Base-by-base conservation (phyloP, 768 basidiomycete species). In the Leccinellum rugosiceps region DNA sequence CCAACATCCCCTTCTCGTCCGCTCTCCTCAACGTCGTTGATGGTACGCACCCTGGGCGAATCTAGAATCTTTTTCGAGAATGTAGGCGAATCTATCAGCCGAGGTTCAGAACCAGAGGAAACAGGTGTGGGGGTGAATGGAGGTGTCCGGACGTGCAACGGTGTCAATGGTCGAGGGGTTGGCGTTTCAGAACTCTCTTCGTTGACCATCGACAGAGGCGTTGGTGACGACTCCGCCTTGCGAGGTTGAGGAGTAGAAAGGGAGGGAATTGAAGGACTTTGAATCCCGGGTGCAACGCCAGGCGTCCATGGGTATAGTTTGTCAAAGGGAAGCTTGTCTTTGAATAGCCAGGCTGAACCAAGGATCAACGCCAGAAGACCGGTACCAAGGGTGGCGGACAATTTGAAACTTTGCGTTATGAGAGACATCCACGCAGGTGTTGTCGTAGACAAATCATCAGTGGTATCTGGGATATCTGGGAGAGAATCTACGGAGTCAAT, bases 11-110 rank as follows among this genome's bases (percentile, higher is more conserved):
- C 77, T 62, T 83, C 84, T 63, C 80, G 84, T 55, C 84, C 84
- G 35, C 83, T 82, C 11, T 83, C 86, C n/a, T 84, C 86, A 2
- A 70, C 77, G 50, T 79, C 84, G 41, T 65, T 75, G 44, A 58
- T 67, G 2, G 55, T 48, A 25, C 34, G 44, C 26, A 30, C 7
- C 10, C 38, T 47, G 25, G 57, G 53, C 13, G 53, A 30, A 13
- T 72, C 70, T 26, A 21, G 25, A 3, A 34, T 38, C 32, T 28
- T 48, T 11, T 57, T 64, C 19, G 43, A 47, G n/a, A 49, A 2
- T 19, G 28, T 41, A 3, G 52, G 52, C 17, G 59, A 52, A 32
- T 61, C 62, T 7, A 53, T 45, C 41, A 58, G 28, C 3, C 57
- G 57, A 31, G 49, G 45, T 3, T 51, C 46, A 44, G 52, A 53